Conservation (phyloP, 2,329 filamentous ascomycete species). For the Corinectria fuckeliana region DNA sequence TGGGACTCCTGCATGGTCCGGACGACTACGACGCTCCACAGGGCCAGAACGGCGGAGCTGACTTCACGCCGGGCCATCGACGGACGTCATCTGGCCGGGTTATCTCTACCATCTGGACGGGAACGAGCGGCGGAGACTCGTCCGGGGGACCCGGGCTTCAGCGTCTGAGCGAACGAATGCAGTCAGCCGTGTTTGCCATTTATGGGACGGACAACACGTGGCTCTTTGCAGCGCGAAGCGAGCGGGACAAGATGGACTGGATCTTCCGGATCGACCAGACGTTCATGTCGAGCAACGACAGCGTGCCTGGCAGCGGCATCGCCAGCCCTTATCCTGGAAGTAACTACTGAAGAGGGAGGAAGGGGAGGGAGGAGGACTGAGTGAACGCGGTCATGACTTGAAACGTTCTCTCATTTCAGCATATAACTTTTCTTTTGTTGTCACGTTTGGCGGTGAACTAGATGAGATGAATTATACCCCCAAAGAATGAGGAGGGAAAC, state of each 20-base stretch:
- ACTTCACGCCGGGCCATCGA: slow-evolving; percentile 55
- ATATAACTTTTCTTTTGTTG: slow-evolving; percentile 38
- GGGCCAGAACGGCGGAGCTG: slow-evolving; percentile 42
- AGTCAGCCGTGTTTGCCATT: slow-evolving; percentile 85
- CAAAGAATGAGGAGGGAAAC: slow-evolving; percentile 35
- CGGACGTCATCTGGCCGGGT: slow-evolving; percentile 58
- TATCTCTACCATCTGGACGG: slow-evolving; percentile 63
- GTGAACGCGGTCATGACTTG: slow-evolving; percentile 38
- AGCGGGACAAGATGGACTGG: slow-evolving; percentile 96
- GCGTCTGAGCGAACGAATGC: slow-evolving; percentile 63
- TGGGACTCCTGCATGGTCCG: slow-evolving; percentile 70
- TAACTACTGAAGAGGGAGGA: slow-evolving; percentile 35
- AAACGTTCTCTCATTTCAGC: slow-evolving; percentile 36
- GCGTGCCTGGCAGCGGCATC: slow-evolving; percentile 46
- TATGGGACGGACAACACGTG: slow-evolving; percentile 96
- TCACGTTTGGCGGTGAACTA: slow-evolving; percentile 38
- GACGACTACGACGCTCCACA: slow-evolving; percentile 46
- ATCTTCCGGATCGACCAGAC: slow-evolving; percentile 93
- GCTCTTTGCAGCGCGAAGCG: slow-evolving; percentile 87
- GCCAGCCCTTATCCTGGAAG: slow-evolving; percentile 44
- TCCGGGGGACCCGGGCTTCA: slow-evolving; percentile 50
- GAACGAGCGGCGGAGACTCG: slow-evolving; percentile 45
- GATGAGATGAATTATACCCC: slow-evolving; percentile 42
- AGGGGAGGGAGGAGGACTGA: background rate
- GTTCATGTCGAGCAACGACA: slow-evolving; percentile 58